Evolutionary conservation across 164 flowering plant species (phyloP), one percentile per base, ranked within the genome.

Genomic region (Umbilicus rupestris): DNA sequence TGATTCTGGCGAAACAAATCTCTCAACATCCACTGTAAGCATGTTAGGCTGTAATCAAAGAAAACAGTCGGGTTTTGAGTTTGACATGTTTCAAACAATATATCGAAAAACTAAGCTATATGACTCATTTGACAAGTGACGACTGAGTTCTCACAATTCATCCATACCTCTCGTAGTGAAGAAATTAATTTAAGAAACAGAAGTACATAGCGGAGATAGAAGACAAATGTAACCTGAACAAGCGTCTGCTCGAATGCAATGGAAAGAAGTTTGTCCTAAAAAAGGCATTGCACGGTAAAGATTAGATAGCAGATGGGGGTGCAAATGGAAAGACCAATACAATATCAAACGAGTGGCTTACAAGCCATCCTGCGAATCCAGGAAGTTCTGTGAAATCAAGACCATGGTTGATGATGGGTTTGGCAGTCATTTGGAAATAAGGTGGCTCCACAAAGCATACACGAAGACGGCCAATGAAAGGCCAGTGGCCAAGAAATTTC

Each of bases 361-460:
- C 99, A 37, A 95, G 87, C 99, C 99, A 95, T 67, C 97, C 97
- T 41, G 97, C 97, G 72, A 95, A 85, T 45, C 97, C 97, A 11
- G 99, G 99, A 78, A 95, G 70, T 74, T 85, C 97, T 24, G 99
- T 85, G 39, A 95, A 94, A 83, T 95, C 88, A 75, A 90, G 72
- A 19, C 99, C 97, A 71, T 85, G 96, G 70, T 75, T 83, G 70
- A 85, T 84, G 17, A 95, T 73, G n/a, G 99, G 99, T 70, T 95
- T 95, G 63, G 86, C 96, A 35, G 89, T 95, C 97, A 95, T 92
- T 77, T 92, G 99, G 71, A 92, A 92, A 70, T 87, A 95, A 45
- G 99, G 99, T 47, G 99, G 92, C 77, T 87, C 94, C 47, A 81
- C 90, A 86, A 95, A 95, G 81, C 99, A 92, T 42, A 95, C 74